A percentile compares a stretch with the other conserved stretches of the same genome.
Evolutionary conservation across 495 filamentous ascomycete genomes (phyloP).

Genomic region (Neurospora sp.): DNA sequence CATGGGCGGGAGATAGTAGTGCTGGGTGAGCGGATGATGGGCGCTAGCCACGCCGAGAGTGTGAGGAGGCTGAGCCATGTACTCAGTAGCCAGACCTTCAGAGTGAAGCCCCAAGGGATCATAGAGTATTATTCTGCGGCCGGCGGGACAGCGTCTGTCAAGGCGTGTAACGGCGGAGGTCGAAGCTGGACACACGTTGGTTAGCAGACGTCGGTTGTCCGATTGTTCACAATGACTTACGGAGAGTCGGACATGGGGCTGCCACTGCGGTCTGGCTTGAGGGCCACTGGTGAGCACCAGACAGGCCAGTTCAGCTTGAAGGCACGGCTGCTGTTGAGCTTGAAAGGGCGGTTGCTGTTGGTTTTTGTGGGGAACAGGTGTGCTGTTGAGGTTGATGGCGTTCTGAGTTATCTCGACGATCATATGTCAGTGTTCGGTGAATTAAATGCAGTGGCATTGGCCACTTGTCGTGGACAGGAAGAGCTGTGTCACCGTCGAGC

Average conservation of each 20-base stretch:
- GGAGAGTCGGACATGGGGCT: background rate
- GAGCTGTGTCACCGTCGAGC: background rate
- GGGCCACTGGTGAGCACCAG: background rate
- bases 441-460: background rate
- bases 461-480: background rate
- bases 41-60: slow-evolving; percentile 23
- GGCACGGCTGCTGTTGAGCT: background rate
- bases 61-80: slow-evolving; percentile 46
- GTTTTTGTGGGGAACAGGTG: background rate
- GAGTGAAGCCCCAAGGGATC: slow-evolving; percentile 52
- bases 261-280: too few species aligned
- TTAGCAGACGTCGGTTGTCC: background rate
- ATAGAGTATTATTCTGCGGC: slow-evolving; percentile 39
- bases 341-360: background rate
- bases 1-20: background rate
- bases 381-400: background rate
- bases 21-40: background rate
- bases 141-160: background rate
- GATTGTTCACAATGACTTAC: background rate
- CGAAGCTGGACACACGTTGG: background rate
- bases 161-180: background rate
- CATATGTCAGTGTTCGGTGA: background rate
- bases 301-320: background rate
- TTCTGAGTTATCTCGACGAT: background rate
- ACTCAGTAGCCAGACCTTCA: slow-evolving; percentile 52